phyloP scores from a whole-genome alignment of 1,139 yeast species.

The Sugiyamaella paludigena region DNA sequence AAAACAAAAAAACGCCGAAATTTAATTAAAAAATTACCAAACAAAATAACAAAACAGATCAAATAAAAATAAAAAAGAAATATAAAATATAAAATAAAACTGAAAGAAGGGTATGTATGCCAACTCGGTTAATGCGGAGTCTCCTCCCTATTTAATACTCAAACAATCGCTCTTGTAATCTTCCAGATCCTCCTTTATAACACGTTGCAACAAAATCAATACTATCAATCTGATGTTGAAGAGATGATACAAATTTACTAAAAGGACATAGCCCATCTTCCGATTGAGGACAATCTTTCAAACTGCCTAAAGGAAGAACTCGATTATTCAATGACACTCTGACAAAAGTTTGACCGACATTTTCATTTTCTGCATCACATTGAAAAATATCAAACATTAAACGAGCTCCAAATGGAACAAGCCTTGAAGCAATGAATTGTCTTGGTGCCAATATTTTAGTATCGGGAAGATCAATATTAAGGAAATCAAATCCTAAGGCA shows the following conservation, averaged over 20 bases:
- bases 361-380: constrained; percentile 33
- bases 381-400: constrained; percentile 41
- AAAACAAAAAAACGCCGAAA: neutral
- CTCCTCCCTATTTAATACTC: too few species aligned
- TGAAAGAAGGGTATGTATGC: too few species aligned
- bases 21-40: neutral
- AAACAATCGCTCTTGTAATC: neutral
- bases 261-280: constrained; percentile 40
- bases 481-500: constrained; percentile 41
- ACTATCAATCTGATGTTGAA: constrained; percentile 33
- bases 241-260: constrained; percentile 36
- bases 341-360: constrained; percentile 24
- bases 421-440: constrained; percentile 41
- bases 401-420: constrained; percentile 46
- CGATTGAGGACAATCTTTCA: constrained; percentile 38
- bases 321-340: constrained; percentile 43
- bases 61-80: constrained; percentile 1
- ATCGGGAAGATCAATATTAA: constrained; percentile 38
- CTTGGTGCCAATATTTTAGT: constrained; percentile 41
- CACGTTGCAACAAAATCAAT: constrained; percentile 41
- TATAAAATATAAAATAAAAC: neutral
- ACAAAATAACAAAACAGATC: neutral
- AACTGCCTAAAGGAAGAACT: constrained; percentile 40
- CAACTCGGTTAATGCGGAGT: too few species aligned
- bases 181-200: constrained; percentile 24